These are phyloP conservation scores for Chytriomyces confervae DNA, from an alignment of 192 early-diverging fungal genomes.

Conservation along the genomic window DNA sequence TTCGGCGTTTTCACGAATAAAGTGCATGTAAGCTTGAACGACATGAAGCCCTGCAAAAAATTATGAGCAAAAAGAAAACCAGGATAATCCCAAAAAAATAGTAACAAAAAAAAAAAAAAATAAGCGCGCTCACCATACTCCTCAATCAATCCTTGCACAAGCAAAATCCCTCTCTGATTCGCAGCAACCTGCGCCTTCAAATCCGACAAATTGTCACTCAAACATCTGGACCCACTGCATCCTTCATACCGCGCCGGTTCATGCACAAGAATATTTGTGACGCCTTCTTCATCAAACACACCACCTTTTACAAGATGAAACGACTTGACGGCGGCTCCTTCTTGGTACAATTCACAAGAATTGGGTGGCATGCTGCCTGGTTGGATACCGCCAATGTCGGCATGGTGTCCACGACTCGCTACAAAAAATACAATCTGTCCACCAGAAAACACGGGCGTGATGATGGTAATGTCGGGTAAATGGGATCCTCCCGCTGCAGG, in stretches of 20 bases:
- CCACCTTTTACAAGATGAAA: conserved; percentile 88
- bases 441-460: conserved; percentile 88
- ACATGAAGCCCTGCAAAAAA: conserved; percentile 60
- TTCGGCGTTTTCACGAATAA: conserved; percentile 90
- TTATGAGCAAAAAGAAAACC: background rate
- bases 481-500: conserved; percentile 94
- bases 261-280: conserved; percentile 75
- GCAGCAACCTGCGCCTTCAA: conserved; percentile 97
- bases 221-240: conserved; percentile 86
- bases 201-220: conserved; percentile 91
- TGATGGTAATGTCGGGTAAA: conserved; percentile 90
- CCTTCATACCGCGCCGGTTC: conserved; percentile 83
- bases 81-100: background rate
- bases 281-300: conserved; percentile 81
- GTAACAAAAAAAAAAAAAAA: too few relatives aligned
- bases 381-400: conserved; percentile 80
- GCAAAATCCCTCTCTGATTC: conserved; percentile 88
- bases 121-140: conserved; percentile 63
- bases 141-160: conserved; percentile 78
- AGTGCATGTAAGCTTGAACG: conserved; percentile 95
- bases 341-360: conserved; percentile 90
- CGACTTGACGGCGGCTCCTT: conserved; percentile 89
- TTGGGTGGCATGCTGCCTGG: conserved; percentile 86
- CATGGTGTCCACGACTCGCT: conserved; percentile 71
- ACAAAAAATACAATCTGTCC: conserved; percentile 90